A percentile compares a stretch with the other conserved stretches of the same genome.
Evolutionary conservation across 192 early-diverging fungal genomes (phyloP).

Genomic region (Gamsiella multidivaricata): DNA sequence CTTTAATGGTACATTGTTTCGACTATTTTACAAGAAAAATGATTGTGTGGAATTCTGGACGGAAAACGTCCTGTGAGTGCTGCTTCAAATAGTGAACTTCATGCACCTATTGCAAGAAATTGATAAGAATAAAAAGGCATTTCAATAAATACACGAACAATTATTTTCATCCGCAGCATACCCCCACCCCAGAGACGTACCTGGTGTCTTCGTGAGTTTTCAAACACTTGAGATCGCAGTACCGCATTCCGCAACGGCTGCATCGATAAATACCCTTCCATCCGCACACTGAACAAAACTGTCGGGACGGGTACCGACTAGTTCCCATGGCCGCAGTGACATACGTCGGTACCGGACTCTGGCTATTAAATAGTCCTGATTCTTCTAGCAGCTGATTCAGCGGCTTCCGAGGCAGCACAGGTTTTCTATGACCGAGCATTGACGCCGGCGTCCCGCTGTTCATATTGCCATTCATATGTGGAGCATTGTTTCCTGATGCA

Average conservation of each 20-base stretch:
- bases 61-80: too few relatives aligned
- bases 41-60: too few relatives aligned
- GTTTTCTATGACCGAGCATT: slow-evolving; percentile 24
- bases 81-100: slow-evolving; percentile 47
- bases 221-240: slow-evolving; percentile 70
- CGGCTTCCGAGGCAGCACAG: slow-evolving; percentile 29
- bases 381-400: slow-evolving; percentile 42
- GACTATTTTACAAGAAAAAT: too few relatives aligned
- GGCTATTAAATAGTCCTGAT: slow-evolving; percentile 11
- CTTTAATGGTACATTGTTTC: too few relatives aligned
- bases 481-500: neutral
- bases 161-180: too few relatives aligned
- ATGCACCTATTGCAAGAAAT: slow-evolving; percentile 22
- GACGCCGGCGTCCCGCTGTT: neutral
- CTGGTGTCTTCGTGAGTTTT: slow-evolving; percentile 71
- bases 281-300: slow-evolving; percentile 77
- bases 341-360: slow-evolving; percentile 29
- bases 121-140: neutral
- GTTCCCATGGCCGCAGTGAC: slow-evolving; percentile 54
- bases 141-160: too few relatives aligned
- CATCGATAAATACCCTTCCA: slow-evolving; percentile 71
- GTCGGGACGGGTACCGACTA: slow-evolving; percentile 52
- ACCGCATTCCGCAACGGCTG: slow-evolving; percentile 72
- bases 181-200: slow-evolving; percentile 22
- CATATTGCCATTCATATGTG: too few relatives aligned